Conservation (phyloP, 106 monocot genomes). For the Alisma plantagoaquatica region DNA sequence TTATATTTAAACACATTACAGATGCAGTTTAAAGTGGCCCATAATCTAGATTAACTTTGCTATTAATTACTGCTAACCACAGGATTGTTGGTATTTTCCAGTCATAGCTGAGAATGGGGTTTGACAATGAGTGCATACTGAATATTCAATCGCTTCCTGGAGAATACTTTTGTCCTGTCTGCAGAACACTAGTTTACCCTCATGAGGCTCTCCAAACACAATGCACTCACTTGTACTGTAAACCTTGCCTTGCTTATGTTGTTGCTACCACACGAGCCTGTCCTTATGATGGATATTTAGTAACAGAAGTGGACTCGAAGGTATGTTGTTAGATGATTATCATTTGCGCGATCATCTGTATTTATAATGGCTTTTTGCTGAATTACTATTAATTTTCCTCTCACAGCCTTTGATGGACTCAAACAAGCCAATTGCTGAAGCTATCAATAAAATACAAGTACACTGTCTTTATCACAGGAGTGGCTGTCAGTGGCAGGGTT, state of each 20-base stretch:
- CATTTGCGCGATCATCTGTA: no score
- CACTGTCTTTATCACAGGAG: slow-evolving; percentile 84
- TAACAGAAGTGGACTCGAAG: slow-evolving; percentile 91
- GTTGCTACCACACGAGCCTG: slow-evolving; percentile 85
- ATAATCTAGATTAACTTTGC: no score
- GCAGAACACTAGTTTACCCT: slow-evolving; percentile 79
- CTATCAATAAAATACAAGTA: slow-evolving; percentile 69
- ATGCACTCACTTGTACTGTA: slow-evolving; percentile 95
- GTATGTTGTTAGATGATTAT: no score
- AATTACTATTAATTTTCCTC: no score
- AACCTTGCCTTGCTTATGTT: slow-evolving; percentile 81
- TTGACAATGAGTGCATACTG: slow-evolving; percentile 88
- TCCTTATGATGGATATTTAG: slow-evolving; percentile 93
- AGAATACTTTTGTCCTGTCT: slow-evolving; percentile 99
- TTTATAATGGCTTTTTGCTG: no score
- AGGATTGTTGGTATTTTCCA: no score
- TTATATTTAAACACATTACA: no score
- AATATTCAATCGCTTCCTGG: slow-evolving; percentile 90
- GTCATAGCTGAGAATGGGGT: slow-evolving; percentile 47
- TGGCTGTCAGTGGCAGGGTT: slow-evolving; percentile 93
- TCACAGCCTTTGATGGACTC: slow-evolving; percentile 71
- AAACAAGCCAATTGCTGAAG: slow-evolving; percentile 61
- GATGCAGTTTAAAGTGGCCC: no score
- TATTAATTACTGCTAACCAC: no score
- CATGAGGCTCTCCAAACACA: slow-evolving; percentile 81